Evolutionary conservation across 2,329 filamentous ascomycete species (phyloP), one percentile per base, ranked within the genome.

Genomic region (Neonectria ditissima): DNA sequence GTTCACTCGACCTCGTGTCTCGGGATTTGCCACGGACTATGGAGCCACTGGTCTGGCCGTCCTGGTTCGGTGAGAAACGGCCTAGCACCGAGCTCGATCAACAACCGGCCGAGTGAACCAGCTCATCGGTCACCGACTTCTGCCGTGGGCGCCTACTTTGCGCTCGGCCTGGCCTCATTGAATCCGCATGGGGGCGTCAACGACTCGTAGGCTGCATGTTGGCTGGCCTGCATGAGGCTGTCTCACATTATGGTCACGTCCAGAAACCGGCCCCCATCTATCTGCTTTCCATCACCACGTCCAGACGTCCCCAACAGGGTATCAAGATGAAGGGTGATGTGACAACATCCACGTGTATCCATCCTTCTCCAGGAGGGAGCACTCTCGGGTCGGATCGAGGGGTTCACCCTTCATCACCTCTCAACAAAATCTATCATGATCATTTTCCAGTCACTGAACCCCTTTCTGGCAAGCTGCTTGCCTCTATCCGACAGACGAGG

Each of bases 261-360:
- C 47, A 18, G 22, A 34, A 34, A 37, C 32, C 37, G n/a, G 22
- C n/a, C 20, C 53, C 20, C 37, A 41, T 41, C 52, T 28, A 56
- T 59, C 52, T 37, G 39, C 58, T 20, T 62, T n/a, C 32, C 37
- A 59, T 60, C 51, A 37, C 48, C 58, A 13, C 63, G 41, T 53
- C 28, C 43, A 50, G 48, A 59, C 54, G 52, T 62, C 52, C 56
- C 37, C 56, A 53, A 59, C 57, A 63, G 60, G 58, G 57, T 37
- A 61, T 41, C 55, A 57, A 61, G 56, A 69, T 62, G 39, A 62
- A 57, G 45, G 59, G 55, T 70, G 70, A 68, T 66, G 57, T 64
- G 64, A 69, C 63, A 55, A 37, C 37, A 48, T 59, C 59, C 44
- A 44, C 54, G 57, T 48, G 44, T 55, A 54, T 44, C 37, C 53